Evolutionary conservation across 495 filamentous ascomycete genomes (phyloP).

Genomic region (Penicillium flavigenum): DNA sequence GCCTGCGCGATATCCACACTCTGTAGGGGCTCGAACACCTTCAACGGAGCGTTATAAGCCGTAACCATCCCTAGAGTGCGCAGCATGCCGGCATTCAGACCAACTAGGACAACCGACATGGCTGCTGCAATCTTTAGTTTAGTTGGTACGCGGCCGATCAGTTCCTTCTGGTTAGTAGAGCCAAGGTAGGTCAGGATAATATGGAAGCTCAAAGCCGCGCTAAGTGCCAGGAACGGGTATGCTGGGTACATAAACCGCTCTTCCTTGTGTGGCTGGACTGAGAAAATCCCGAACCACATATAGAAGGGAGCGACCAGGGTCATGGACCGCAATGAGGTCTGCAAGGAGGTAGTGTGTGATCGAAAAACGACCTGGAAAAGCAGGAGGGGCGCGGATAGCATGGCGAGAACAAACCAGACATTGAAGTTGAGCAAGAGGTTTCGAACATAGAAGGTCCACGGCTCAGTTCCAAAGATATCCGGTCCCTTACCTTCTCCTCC

Average conservation of each 20-base stretch:
- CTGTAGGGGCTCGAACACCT: constrained; percentile 64
- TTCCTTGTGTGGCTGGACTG: constrained; percentile 92
- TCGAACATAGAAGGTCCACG: constrained; percentile 93
- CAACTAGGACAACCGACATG: constrained; percentile 51
- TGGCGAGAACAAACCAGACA: constrained; percentile 81
- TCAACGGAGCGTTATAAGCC: constrained; percentile 82
- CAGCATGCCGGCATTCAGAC: constrained; percentile 62
- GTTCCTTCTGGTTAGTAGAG: constrained; percentile 59
- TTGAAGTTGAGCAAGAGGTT: constrained; percentile 96
- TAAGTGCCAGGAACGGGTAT: constrained; percentile 90
- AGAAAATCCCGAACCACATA: constrained; percentile 91
- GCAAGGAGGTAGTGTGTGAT: constrained; percentile 36
- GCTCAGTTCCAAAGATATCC: constrained; percentile 92
- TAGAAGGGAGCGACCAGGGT: constrained; percentile 84
- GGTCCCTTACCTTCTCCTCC: constrained; percentile 74
- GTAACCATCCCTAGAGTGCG: constrained; percentile 78
- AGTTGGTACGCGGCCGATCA: constrained; percentile 68
- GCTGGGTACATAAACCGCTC: constrained; percentile 98
- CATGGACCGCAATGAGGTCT: constrained; percentile 63
- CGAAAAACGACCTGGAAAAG: constrained; percentile 49
- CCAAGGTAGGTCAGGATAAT: constrained; percentile 71
- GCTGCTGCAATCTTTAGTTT: constrained; percentile 65
- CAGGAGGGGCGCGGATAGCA: constrained; percentile 66
- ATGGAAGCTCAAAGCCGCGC: constrained; percentile 84
- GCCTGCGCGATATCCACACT: constrained; percentile 44